Conservation (phyloP, 805 yeast genomes). For the Starmerella bombi region DNA sequence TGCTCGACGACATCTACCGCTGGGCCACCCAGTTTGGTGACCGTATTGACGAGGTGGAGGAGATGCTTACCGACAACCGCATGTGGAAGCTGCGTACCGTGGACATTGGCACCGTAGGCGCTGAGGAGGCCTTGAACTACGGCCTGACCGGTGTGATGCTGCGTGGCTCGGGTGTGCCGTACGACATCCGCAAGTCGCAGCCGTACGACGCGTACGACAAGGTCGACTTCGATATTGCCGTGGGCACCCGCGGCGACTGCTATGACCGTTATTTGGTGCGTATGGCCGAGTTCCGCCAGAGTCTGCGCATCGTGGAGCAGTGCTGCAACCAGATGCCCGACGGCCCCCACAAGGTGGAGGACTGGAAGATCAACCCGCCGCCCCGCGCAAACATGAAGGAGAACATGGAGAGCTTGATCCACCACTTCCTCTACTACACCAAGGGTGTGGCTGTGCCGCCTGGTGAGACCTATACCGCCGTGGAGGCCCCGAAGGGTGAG, state of each 20-base stretch:
- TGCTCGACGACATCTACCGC: slow-evolving; percentile 82
- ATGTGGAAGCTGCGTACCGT: slow-evolving; percentile 82
- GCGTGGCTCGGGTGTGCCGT: slow-evolving; percentile 82
- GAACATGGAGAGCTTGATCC: slow-evolving; percentile 85
- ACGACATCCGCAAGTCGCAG: slow-evolving; percentile 70
- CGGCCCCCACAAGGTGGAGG: slow-evolving; percentile 84
- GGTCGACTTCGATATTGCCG: slow-evolving; percentile 78
- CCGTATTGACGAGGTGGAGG: slow-evolving; percentile 82
- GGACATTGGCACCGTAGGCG: slow-evolving; percentile 67
- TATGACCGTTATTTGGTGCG: slow-evolving; percentile 78
- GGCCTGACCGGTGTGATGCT: slow-evolving; percentile 77
- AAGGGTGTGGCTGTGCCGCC: slow-evolving; percentile 82
- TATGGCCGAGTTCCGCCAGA: slow-evolving; percentile 88
- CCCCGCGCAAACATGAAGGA: slow-evolving; percentile 73
- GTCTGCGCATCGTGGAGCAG: slow-evolving; percentile 76
- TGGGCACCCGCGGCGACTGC: slow-evolving; percentile 79
- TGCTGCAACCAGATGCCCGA: slow-evolving; percentile 86
- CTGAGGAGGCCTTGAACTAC: slow-evolving; percentile 77
- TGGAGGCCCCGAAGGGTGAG: slow-evolving; percentile 92
- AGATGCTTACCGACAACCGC: slow-evolving; percentile 76
- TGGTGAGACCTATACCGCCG: slow-evolving; percentile 83
- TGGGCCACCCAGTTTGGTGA: slow-evolving; percentile 96
- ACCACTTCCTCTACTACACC: slow-evolving; percentile 75
- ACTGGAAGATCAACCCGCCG: slow-evolving; percentile 73
- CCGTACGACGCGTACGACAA: slow-evolving; percentile 83